Evolutionary conservation across 1,284 basidiomycete species (phyloP).

Genomic region (Boletus sp.): DNA sequence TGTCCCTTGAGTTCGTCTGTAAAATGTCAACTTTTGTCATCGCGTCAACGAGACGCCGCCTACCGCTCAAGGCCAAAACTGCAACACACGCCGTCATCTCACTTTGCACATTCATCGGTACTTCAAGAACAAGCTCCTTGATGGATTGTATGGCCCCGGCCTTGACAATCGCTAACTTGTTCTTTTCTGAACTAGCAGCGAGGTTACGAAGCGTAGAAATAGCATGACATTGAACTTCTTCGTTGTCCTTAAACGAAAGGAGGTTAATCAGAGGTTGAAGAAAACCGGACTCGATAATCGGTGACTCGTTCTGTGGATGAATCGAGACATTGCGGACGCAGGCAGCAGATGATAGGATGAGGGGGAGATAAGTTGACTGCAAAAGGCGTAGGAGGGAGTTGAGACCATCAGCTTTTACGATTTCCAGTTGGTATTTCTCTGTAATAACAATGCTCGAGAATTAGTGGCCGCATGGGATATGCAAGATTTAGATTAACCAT

Average conservation of each 20-base stretch:
- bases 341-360: conserved; percentile 97
- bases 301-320: conserved; percentile 97
- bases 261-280: conserved; percentile 94
- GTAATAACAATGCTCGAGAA: conserved; percentile 7
- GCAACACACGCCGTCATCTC: conserved; percentile 99
- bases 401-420: conserved; percentile 94
- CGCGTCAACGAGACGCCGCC: conserved; percentile 22
- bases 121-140: conserved; percentile 93
- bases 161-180: conserved; percentile 97
- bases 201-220: conserved; percentile 97
- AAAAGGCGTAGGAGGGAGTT: conserved; percentile 90
- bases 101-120: conserved; percentile 95
- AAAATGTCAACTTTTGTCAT: conserved; percentile 9
- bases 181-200: conserved; percentile 96
- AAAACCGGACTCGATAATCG: conserved; percentile 99
- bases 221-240: conserved; percentile 99
- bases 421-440: conserved; percentile 99
- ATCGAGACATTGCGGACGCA: conserved; percentile 99
- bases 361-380: conserved; percentile 96
- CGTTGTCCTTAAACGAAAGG: conserved; percentile 97
- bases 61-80: conserved; percentile 88
- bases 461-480: conserved; percentile 3
- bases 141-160: conserved; percentile 98
- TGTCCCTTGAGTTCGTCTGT: conserved; percentile 93
- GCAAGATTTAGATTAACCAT: conserved; percentile 54